These are phyloP conservation scores for Aspergillus sp. DNA, from an alignment of 2,329 filamentous ascomycete species.

Conservation along the genomic window DNA sequence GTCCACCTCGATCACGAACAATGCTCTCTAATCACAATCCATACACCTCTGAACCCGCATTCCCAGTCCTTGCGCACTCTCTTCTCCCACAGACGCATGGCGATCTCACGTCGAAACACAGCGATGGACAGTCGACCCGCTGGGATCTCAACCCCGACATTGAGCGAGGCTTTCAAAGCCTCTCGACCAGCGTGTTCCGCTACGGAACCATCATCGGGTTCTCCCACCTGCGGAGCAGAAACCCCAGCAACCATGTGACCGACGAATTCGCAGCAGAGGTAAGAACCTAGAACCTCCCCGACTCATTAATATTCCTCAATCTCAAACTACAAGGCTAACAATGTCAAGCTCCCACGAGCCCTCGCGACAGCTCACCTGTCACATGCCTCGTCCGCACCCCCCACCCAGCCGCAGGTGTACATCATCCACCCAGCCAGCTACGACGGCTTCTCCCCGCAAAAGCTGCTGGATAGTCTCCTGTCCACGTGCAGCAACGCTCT, in stretches of 20 bases:
- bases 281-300: not conserved
- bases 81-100: constrained; percentile 17
- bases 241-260: constrained; percentile 20
- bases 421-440: constrained; percentile 35
- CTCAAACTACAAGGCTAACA: no score
- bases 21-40: constrained; percentile 19
- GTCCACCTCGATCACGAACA: no score
- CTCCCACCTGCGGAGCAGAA: constrained; percentile 26
- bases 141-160: constrained; percentile 30
- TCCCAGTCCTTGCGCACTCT: constrained; percentile 31
- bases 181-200: constrained; percentile 21
- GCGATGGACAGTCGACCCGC: not conserved
- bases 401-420: constrained; percentile 22
- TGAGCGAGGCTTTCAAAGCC: constrained; percentile 17
- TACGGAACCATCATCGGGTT: constrained; percentile 32
- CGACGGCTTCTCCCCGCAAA: constrained; percentile 29
- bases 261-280: constrained; percentile 32
- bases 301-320: not conserved
- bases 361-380: constrained; percentile 26
- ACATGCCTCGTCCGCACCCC: constrained; percentile 3
- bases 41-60: constrained; percentile 30
- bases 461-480: constrained; percentile 19
- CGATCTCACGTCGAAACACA: not conserved
- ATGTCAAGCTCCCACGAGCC: constrained; percentile 32
- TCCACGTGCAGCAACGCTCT: constrained; percentile 11